Conservation (phyloP, 495 filamentous ascomycete species). For the Aspergillus saccharolyticus region DNA sequence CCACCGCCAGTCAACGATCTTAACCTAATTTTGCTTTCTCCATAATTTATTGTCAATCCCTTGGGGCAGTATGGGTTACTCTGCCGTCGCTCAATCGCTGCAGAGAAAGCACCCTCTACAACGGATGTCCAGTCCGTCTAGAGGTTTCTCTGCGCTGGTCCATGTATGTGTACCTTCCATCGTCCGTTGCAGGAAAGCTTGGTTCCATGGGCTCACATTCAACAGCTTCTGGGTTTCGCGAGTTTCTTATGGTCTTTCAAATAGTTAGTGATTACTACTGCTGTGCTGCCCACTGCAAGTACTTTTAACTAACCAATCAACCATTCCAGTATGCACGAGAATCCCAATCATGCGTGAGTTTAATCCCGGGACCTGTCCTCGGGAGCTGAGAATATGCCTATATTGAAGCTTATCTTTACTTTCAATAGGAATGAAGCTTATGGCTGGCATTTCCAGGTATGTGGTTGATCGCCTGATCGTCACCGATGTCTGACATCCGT, state of each 20-base stretch:
- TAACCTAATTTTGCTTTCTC: too few relatives aligned
- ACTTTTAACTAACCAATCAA: constrained; percentile 2
- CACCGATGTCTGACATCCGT: constrained; percentile 53
- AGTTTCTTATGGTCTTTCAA: constrained; percentile 67
- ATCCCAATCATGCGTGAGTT: constrained; percentile 43
- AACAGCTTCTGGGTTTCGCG: constrained; percentile 52
- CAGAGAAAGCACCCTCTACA: constrained; percentile 63
- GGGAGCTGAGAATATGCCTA: not conserved
- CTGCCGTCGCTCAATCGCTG: constrained; percentile 16
- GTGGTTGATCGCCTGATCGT: constrained; percentile 61
- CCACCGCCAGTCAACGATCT: too few relatives aligned
- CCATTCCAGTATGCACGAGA: constrained; percentile 38
- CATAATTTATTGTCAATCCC: too few relatives aligned
- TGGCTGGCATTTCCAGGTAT: constrained; percentile 70
- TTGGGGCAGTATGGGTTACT: constrained; percentile 9
- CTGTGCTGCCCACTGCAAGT: not conserved
- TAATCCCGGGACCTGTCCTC: constrained; percentile 18
- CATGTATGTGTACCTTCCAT: constrained; percentile 48
- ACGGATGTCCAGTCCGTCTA: constrained; percentile 63
- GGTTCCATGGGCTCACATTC: constrained; percentile 17
- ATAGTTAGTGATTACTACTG: constrained; percentile 38
- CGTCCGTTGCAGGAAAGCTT: not conserved
- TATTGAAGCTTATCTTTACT: constrained; percentile 11
- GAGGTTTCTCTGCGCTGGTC: constrained; percentile 60
- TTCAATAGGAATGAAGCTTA: constrained; percentile 57